Percentiles rank a stretch among this genome's conserved stretches.
Conservation (phyloP, 2,329 filamentous ascomycete species). For the Podosphaera xanthii region DNA sequence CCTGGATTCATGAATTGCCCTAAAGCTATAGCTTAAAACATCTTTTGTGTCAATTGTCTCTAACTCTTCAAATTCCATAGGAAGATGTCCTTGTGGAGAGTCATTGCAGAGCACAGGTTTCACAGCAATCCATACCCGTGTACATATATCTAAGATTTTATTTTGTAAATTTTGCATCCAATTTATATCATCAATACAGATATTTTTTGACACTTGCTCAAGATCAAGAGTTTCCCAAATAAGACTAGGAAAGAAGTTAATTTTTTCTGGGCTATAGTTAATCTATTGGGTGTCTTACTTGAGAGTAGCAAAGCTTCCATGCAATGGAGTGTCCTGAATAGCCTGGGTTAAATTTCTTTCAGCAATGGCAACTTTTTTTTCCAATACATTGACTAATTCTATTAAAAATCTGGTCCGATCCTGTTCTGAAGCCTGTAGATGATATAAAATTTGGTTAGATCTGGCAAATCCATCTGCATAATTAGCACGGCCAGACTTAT, state of each 20-base stretch:
- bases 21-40: constrained; percentile 81
- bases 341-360: constrained; percentile 42
- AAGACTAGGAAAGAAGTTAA: constrained; percentile 1
- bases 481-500: constrained; percentile 60
- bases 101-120: constrained; percentile 69
- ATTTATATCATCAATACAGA: background rate
- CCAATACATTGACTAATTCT: constrained; percentile 34
- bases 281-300: constrained; percentile 20
- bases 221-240: constrained; percentile 11
- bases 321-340: constrained; percentile 41
- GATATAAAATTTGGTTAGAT: constrained; percentile 45
- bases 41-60: constrained; percentile 65
- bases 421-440: constrained; percentile 24
- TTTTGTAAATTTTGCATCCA: constrained; percentile 19
- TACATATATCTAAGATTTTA: constrained; percentile 36
- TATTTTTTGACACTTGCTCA: background rate
- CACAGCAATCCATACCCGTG: constrained; percentile 55
- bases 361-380: constrained; percentile 39
- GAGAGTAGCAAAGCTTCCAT: constrained; percentile 46
- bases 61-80: constrained; percentile 49
- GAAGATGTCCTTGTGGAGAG: constrained; percentile 73
- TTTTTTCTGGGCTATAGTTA: background rate
- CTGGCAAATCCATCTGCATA: constrained; percentile 81
- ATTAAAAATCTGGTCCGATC: constrained; percentile 29
- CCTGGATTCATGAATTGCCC: constrained; percentile 87